A percentile compares a stretch with the other conserved stretches of the same genome.
phyloP scores from a whole-genome alignment of 2,329 filamentous ascomycete species.

The Geosmithia putterillii region DNA sequence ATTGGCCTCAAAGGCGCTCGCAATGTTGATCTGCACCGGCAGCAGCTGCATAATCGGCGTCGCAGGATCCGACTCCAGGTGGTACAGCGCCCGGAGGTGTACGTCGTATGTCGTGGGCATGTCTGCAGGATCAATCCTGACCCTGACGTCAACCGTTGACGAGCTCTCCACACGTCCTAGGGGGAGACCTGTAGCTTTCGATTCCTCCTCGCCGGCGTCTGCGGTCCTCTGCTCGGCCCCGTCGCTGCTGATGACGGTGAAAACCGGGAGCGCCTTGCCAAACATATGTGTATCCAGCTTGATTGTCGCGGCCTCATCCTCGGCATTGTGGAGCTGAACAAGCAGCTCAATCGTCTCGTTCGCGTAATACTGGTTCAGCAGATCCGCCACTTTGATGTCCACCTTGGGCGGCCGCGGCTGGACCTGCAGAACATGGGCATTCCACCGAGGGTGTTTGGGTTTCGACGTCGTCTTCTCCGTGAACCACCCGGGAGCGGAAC shows the following conservation, averaged over 20 bases:
- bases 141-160: slow-evolving; percentile 25
- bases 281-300: slow-evolving; percentile 57
- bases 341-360: slow-evolving; percentile 62
- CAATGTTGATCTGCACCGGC: slow-evolving; percentile 57
- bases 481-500: slow-evolving; percentile 37
- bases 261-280: slow-evolving; percentile 39
- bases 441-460: slow-evolving; percentile 33
- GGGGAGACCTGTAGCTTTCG: slow-evolving; percentile 25
- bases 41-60: slow-evolving; percentile 69
- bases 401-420: slow-evolving; percentile 88
- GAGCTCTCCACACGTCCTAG: slow-evolving; percentile 35
- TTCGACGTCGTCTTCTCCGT: slow-evolving; percentile 23
- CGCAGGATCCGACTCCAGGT: slow-evolving; percentile 64
- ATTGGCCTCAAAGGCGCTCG: slow-evolving; percentile 80
- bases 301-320: slow-evolving; percentile 66
- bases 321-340: slow-evolving; percentile 66
- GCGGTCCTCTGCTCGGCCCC: slow-evolving; percentile 18
- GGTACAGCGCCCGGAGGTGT: slow-evolving; percentile 63
- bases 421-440: slow-evolving; percentile 52
- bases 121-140: slow-evolving; percentile 37
- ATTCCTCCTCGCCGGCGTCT: slow-evolving; percentile 25
- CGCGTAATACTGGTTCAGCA: slow-evolving; percentile 67
- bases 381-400: slow-evolving; percentile 53
- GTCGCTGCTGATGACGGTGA: slow-evolving; percentile 24
- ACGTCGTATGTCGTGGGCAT: slow-evolving; percentile 50